Conservation (phyloP, 306 rosid species). For the Hippophae gyantsensis region DNA sequence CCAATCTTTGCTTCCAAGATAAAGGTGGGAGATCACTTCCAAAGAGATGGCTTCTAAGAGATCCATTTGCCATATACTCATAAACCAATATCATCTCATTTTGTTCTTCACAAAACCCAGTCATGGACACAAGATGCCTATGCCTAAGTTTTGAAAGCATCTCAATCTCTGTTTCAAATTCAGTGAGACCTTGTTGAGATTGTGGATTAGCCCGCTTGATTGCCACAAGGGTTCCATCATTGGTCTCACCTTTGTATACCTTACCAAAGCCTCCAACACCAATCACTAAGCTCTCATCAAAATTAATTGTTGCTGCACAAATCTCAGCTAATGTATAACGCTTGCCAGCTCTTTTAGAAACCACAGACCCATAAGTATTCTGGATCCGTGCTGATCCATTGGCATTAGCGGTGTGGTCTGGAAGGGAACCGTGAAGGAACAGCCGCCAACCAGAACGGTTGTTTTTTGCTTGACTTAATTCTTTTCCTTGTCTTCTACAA, state of each 20-base stretch:
- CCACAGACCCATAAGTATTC: constrained; percentile 35
- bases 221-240: constrained; percentile 64
- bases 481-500: constrained; percentile 32
- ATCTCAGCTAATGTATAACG: constrained; percentile 61
- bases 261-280: constrained; percentile 98
- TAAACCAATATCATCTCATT: constrained; percentile 94
- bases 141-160: constrained; percentile 97
- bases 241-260: constrained; percentile 79
- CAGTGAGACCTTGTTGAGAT: constrained; percentile 80
- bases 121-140: constrained; percentile 81
- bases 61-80: constrained; percentile 91
- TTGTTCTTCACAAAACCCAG: constrained; percentile 87
- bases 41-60: constrained; percentile 86
- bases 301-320: constrained; percentile 60
- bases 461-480: constrained; percentile 44
- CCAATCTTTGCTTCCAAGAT: constrained; percentile 81
- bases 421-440: constrained; percentile 46
- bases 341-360: constrained; percentile 54
- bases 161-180: constrained; percentile 96
- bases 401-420: constrained; percentile 38
- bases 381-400: constrained; percentile 53
- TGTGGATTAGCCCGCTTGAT: constrained; percentile 88
- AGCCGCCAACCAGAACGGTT: constrained; percentile 53
- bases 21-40: constrained; percentile 71
- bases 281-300: constrained; percentile 65